Evolutionary conservation across 768 basidiomycete genomes (phyloP), one percentile per base, ranked within the genome.

Genomic region (Amanita rubescens): DNA sequence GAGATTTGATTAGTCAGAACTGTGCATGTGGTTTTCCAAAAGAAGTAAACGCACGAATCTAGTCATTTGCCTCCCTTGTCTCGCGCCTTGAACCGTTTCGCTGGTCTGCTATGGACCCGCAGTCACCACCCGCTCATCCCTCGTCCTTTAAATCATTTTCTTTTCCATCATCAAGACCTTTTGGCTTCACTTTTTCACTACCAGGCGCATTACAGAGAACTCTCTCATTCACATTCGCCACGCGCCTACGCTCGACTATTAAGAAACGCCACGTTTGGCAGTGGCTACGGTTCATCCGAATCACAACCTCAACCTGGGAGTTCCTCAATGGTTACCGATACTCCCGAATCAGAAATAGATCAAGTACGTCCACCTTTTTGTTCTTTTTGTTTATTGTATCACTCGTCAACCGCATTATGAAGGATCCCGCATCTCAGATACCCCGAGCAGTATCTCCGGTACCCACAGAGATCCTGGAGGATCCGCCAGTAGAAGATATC

Each of bases 401-500:
- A 3, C 27, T 19, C 25, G 12, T 48, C 17, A 48, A 6, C 12
- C 2, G 20, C 30, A 20, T 17, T 15, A 12, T 48, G n/a, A 33
- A 51, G 50, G 50, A 53, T 33, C 30, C 17, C 17, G 7, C 34
- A 32, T 51, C 50, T 10, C 50, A 51, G 32, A 51, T 51, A 51
- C 50, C 50, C 39, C 64, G 66, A 14, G 24, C 60, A 27, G 63
- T 64, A 1, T 74, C 73, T 0, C 69, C 65, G 1, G 64, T 65
- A 0, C 66, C 69, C 2, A 75, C 75, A 1, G 73, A 74, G 45
- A 53, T 53, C 19, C 51, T 72, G 14, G 58, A 67, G 15, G 69
- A 73, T 46, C 65, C 68, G 4, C 25, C 53, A 12, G 37, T 47
- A 14, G 70, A 72, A 37, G 64, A 63, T 27, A 63, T 73, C 25